Conservation (phyloP, 805 yeast species). For the Kodamaea kakaduensis region DNA sequence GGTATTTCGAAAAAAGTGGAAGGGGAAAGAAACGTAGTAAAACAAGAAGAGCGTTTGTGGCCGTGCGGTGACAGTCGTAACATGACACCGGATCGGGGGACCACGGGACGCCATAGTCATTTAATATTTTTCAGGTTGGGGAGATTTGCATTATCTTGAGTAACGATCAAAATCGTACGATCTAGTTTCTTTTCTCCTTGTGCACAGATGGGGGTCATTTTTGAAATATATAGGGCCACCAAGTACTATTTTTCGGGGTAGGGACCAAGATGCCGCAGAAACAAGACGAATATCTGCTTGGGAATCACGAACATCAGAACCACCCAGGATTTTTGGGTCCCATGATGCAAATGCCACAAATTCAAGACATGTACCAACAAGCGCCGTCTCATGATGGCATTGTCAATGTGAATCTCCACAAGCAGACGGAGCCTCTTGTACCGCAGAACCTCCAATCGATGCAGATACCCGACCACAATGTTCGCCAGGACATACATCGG, state of each 20-base stretch:
- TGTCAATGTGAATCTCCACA: too few species aligned
- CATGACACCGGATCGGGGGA: too few species aligned
- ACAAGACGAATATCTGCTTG: background rate
- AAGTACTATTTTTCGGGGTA: background rate
- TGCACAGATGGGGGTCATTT: background rate
- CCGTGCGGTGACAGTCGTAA: too few species aligned
- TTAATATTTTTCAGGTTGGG: background rate
- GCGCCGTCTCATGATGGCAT: background rate
- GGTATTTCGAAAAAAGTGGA: too few species aligned
- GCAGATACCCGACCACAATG: too few species aligned
- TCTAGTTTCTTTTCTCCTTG: conserved; percentile 2
- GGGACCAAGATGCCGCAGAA: background rate
- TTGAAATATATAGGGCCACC: background rate
- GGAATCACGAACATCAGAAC: background rate
- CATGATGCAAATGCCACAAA: conserved; percentile 3
- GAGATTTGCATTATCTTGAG: background rate
- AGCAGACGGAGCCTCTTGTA: too few species aligned
- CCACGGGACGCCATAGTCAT: too few species aligned
- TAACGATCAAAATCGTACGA: conserved; percentile 1
- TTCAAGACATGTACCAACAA: conserved; percentile 5
- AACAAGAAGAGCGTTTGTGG: too few species aligned
- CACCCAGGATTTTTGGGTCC: conserved; percentile 1
- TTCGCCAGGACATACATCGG: too few species aligned
- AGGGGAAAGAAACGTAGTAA: too few species aligned
- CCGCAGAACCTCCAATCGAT: too few species aligned